Evolutionary conservation across 345 rosid genomes (phyloP), one percentile per base, ranked within the genome.

Genomic region (Draba incana): DNA sequence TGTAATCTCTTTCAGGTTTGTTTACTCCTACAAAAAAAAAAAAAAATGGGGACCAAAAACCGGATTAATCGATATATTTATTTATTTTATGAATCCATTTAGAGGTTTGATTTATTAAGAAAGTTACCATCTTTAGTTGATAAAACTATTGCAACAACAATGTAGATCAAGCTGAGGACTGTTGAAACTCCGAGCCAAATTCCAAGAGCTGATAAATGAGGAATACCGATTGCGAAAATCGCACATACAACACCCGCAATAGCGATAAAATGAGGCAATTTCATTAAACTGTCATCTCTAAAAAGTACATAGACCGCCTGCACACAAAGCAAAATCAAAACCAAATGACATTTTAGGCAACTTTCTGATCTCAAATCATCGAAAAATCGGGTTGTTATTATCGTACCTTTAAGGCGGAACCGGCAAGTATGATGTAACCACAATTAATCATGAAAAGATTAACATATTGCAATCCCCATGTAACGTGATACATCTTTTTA

Each of bases 171-270:
- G 53, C 85, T 85, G 39, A 91, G 71, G 52, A 91, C 24, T 10
- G 99, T 84, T 30, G 99, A 94, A 69, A 89, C 66, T 54, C 88
- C 96, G 0, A 94, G 78, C 97, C 97, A 94, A 46, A 86, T 20
- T 76, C 96, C 78, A 24, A 94, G 83, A 58, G 96, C 88, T 39
- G 97, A 94, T 57, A 91, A 78, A 80, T 89, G 89, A 54, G 99
- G 97, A 53, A 82, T 85, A 30, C 86, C 79, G 1, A 93, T 79
- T 58, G 97, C 99, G 51, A 94, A 94, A 72, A 86, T 57, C 31
- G 75, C 76, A 68, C 88, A 86, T 0, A 77, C 81, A 64, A 79
- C 37, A 57, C 91, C 91, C n/a, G 86, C 68, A 27, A 84, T 82
- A 37, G 79, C 82, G 28, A 84, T 84, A 46, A 58, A 86, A 63